Percentiles rank a stretch among this genome's conserved stretches.
phyloP scores from a whole-genome alignment of 371 early-diverging fungal genomes.

The Saksenaea oblongispora region DNA sequence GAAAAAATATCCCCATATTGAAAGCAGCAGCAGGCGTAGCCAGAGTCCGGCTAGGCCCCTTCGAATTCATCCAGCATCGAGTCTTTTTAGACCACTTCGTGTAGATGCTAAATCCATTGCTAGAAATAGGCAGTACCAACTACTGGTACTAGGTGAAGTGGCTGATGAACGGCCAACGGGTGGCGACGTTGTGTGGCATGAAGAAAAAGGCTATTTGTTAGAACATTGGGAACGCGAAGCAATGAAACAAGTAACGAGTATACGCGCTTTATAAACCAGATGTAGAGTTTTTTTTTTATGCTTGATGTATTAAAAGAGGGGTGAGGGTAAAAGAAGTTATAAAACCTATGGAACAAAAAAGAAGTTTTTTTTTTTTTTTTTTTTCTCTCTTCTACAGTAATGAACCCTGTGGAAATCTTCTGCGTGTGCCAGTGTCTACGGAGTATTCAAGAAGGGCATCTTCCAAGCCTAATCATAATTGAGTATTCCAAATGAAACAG shows the following conservation, averaged over 20 bases:
- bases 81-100: slow-evolving; percentile 24
- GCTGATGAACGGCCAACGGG: neutral
- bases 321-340: neutral
- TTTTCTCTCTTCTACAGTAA: slow-evolving; percentile 30
- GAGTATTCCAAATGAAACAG: neutral
- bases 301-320: neutral
- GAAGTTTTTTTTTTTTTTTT: too few species aligned
- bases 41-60: neutral
- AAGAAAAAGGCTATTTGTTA: slow-evolving; percentile 2
- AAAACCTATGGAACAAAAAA: neutral
- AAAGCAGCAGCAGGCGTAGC: neutral
- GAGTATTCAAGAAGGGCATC: slow-evolving; percentile 56
- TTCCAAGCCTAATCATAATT: slow-evolving; percentile 46
- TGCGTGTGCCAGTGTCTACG: slow-evolving; percentile 56
- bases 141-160: slow-evolving; percentile 29
- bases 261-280: neutral
- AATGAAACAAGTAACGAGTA: slow-evolving; percentile 9
- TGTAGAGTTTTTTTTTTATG: neutral
- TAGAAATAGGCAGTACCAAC: slow-evolving; percentile 34
- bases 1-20: neutral
- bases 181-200: neutral
- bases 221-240: slow-evolving; percentile 9
- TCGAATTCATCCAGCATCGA: slow-evolving; percentile 8
- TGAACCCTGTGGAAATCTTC: slow-evolving; percentile 59
- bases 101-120: slow-evolving; percentile 32